These are phyloP conservation scores for Candolleomyces eurysporus DNA, from an alignment of 768 basidiomycete species.

Conservation along the genomic window DNA sequence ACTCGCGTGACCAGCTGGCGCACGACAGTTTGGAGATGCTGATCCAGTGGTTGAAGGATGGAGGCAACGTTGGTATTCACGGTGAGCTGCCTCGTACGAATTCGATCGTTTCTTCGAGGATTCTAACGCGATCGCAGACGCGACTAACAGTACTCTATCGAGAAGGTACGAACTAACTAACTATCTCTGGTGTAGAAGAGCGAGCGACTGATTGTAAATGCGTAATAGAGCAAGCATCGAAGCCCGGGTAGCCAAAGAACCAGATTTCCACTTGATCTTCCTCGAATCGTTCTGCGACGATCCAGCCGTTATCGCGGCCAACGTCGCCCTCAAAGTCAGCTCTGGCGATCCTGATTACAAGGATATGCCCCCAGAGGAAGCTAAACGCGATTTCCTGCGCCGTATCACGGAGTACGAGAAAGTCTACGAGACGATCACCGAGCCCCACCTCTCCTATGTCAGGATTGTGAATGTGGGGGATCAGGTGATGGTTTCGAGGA, in stretches of 20 bases:
- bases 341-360: conserved; percentile 99
- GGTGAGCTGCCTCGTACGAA: conserved; percentile 45
- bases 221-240: conserved; percentile 72
- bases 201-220: neutral
- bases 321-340: conserved; percentile 92
- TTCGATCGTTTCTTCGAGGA: neutral
- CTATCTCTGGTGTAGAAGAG: neutral
- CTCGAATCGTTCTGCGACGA: conserved; percentile 95
- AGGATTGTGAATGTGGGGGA: conserved; percentile 92
- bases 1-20: conserved; percentile 77
- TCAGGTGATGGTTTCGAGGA: conserved; percentile 80
- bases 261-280: conserved; percentile 85
- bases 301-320: conserved; percentile 90
- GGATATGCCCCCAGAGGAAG: conserved; percentile 78
- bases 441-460: conserved; percentile 86
- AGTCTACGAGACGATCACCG: conserved; percentile 93
- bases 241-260: conserved; percentile 81
- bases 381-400: conserved; percentile 85
- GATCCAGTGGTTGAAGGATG: conserved; percentile 91
- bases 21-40: conserved; percentile 93
- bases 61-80: conserved; percentile 97
- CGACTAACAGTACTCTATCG: conserved; percentile 85
- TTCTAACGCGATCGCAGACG: conserved; percentile 55
- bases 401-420: conserved; percentile 93
- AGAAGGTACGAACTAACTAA: conserved; percentile 52